These are phyloP conservation scores for Glycyrrhiza uralensis DNA, from an alignment of 306 rosid species.

Conservation along the genomic window DNA sequence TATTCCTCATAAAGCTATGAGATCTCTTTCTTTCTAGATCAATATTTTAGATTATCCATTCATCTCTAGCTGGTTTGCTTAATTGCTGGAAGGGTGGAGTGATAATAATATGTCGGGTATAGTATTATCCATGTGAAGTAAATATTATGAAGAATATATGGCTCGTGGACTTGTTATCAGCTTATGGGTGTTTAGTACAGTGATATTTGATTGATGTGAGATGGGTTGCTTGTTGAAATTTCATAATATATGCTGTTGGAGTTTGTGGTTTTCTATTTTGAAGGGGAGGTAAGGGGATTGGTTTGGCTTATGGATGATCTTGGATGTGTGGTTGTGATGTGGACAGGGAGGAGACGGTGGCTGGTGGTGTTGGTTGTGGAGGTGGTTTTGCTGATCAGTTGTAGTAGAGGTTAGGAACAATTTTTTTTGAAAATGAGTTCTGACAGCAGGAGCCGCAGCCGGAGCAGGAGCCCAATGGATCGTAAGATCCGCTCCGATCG, in stretches of 20 bases:
- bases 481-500: constrained; percentile 97
- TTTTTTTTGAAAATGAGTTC: constrained; percentile 66
- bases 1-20: neutral
- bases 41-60: neutral
- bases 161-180: constrained; percentile 38
- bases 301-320: constrained; percentile 73
- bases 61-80: constrained; percentile 14
- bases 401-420: constrained; percentile 58
- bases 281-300: constrained; percentile 72
- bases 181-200: constrained; percentile 47
- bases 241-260: constrained; percentile 50
- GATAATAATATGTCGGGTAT: constrained; percentile 24
- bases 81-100: constrained; percentile 22
- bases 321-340: constrained; percentile 92
- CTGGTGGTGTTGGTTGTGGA: constrained; percentile 61
- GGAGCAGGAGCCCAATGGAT: constrained; percentile 92
- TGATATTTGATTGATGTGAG: constrained; percentile 51
- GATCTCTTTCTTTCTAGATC: neutral
- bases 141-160: constrained; percentile 48
- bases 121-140: constrained; percentile 23
- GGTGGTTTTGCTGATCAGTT: constrained; percentile 56
- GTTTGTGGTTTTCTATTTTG: constrained; percentile 55
- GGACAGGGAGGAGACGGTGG: constrained; percentile 92
- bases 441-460: constrained; percentile 85
- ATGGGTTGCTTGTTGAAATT: constrained; percentile 55